Percentiles rank a stretch among this genome's conserved stretches.
Conservation (phyloP, 2,329 filamentous ascomycete species). For the Ascochyta koolunga region DNA sequence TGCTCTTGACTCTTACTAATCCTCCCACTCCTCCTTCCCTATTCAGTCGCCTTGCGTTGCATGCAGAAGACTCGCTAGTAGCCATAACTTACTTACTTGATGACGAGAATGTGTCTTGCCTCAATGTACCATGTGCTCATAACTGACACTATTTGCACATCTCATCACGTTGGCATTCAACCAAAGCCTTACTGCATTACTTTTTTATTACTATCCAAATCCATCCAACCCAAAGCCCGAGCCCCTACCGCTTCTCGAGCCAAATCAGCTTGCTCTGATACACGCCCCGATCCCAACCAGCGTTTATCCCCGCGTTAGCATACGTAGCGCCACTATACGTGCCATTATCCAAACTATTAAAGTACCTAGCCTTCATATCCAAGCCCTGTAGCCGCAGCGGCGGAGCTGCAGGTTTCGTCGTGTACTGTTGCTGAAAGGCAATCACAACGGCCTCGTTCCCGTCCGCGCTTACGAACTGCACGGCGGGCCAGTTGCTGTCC, state of each 20-base stretch:
- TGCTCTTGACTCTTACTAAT: too few species aligned
- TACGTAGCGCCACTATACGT: slow-evolving; percentile 64
- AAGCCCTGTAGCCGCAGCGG: slow-evolving; percentile 63
- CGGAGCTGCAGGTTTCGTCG: slow-evolving; percentile 60
- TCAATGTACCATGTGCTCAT: neutral
- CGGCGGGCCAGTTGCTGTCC: slow-evolving; percentile 67
- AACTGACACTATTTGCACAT: too few species aligned
- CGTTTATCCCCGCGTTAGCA: slow-evolving; percentile 67
- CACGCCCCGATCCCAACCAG: slow-evolving; percentile 56
- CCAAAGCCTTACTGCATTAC: neutral
- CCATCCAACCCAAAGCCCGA: too few species aligned
- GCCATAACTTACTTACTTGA: too few species aligned
- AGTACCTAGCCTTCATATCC: slow-evolving; percentile 60
- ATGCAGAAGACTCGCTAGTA: too few species aligned
- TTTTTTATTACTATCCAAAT: neutral
- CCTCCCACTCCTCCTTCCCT: too few species aligned
- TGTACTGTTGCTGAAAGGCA: slow-evolving; percentile 63
- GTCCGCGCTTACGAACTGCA: slow-evolving; percentile 63
- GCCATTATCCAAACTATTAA: slow-evolving; percentile 56
- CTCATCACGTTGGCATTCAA: too few species aligned
- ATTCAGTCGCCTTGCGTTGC: too few species aligned
- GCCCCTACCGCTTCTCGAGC: slow-evolving; percentile 54
- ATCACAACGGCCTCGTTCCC: slow-evolving; percentile 61
- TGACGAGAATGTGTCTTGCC: too few species aligned
- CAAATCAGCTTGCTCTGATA: slow-evolving; percentile 65